Conservation (phyloP, 2,329 filamentous ascomycete genomes). For the Fusarium musae region DNA sequence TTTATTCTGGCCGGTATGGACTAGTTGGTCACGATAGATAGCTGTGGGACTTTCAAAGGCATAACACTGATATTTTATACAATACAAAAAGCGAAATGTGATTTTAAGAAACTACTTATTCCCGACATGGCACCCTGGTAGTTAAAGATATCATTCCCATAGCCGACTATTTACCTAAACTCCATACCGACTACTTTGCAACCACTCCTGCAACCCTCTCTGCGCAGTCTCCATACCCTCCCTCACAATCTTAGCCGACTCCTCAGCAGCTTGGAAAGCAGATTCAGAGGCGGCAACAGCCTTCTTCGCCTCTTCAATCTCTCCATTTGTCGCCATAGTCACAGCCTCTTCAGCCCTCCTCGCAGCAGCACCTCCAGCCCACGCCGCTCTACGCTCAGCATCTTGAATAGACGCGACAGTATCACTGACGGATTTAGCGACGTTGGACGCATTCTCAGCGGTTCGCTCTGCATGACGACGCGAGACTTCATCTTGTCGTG, state of each 20-base stretch:
- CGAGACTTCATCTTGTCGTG: constrained; percentile 5
- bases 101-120: too few species aligned
- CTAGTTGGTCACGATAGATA: too few species aligned
- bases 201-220: constrained; percentile 25
- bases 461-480: constrained; percentile 8
- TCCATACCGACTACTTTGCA: constrained; percentile 24
- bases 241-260: constrained; percentile 5
- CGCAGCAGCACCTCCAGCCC: constrained; percentile 15
- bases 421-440: not conserved
- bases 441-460: not conserved
- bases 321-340: constrained; percentile 17
- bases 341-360: constrained; percentile 22
- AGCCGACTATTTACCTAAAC: not conserved
- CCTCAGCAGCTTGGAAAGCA: constrained; percentile 14
- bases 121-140: too few species aligned
- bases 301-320: constrained; percentile 10
- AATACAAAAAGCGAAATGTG: too few species aligned
- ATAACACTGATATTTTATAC: too few species aligned
- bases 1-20: too few species aligned
- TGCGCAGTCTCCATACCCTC: constrained; percentile 25
- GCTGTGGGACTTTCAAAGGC: too few species aligned
- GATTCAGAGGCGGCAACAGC: constrained; percentile 15
- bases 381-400: constrained; percentile 6
- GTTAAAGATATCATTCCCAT: fast-evolving
- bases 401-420: constrained; percentile 12